Evolutionary conservation across 176 grass and related monocot species (phyloP).

Genomic region (Eleusine indica): DNA sequence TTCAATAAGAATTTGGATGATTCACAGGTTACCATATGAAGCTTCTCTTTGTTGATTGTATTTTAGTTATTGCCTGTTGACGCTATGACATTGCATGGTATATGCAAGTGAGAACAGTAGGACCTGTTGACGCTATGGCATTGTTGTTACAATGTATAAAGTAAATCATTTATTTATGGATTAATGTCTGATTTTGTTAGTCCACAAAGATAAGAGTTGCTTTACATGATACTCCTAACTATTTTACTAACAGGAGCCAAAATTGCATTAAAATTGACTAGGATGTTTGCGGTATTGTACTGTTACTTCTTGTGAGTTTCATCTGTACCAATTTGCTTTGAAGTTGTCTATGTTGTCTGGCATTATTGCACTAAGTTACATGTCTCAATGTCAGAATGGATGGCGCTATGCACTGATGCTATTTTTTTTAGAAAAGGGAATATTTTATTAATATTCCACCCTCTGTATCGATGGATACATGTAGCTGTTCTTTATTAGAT

Average conservation of each 20-base stretch:
- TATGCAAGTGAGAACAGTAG: constrained; percentile 19
- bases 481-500: too few species aligned
- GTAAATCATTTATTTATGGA: constrained; percentile 18
- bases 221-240: neutral
- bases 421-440: neutral
- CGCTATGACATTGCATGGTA: neutral
- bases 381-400: neutral
- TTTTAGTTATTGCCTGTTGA: constrained; percentile 18
- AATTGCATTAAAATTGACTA: neutral
- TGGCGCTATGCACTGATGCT: neutral
- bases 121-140: neutral
- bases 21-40: constrained; percentile 68
- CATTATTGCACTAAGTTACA: neutral
- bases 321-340: neutral
- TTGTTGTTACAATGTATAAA: constrained; percentile 22
- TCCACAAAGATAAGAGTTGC: too few species aligned
- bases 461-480: too few species aligned
- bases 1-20: constrained; percentile 97
- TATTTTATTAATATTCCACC: too few species aligned
- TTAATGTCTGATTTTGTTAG: neutral
- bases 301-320: neutral
- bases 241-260: neutral
- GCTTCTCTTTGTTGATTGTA: constrained; percentile 1
- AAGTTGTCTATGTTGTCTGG: neutral
- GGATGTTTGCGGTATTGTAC: neutral